A percentile compares a stretch with the other conserved stretches of the same genome.
phyloP scores from a whole-genome alignment of 768 basidiomycete species.

The Pulveroboletus sp. region DNA sequence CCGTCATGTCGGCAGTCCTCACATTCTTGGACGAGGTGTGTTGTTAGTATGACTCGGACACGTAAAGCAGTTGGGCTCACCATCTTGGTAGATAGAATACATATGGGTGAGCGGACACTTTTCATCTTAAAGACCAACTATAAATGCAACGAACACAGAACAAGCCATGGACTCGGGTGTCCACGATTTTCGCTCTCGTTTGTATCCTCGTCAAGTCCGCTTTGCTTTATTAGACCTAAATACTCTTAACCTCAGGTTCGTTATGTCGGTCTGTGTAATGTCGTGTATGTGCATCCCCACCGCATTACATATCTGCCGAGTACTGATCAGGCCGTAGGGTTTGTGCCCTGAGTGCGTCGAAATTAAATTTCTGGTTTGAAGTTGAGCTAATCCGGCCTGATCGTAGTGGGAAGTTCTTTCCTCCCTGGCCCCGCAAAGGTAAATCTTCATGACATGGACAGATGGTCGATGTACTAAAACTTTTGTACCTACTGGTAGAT shows the following conservation, averaged over 20 bases:
- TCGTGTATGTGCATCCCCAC: not conserved
- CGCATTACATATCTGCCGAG: not conserved
- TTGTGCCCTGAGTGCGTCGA: not conserved
- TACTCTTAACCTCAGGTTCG: not conserved
- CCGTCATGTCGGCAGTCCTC: not conserved
- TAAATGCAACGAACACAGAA: not conserved
- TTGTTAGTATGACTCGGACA: not conserved
- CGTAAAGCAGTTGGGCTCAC: not conserved
- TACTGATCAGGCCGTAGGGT: not conserved
- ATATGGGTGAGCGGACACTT: not conserved
- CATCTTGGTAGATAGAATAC: not conserved
- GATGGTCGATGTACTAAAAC: too few species aligned
- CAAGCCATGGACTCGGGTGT: not conserved
- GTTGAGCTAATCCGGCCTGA: not conserved
- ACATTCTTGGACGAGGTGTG: not conserved
- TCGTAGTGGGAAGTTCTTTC: slow-evolving; percentile 10
- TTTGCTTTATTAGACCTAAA: too few species aligned
- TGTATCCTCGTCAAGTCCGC: too few species aligned
- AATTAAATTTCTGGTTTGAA: too few species aligned
- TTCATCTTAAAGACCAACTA: not conserved
- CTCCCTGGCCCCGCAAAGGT: slow-evolving; percentile 11
- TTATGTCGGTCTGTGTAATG: not conserved
- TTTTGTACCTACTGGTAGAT: not conserved
- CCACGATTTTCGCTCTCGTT: not conserved
- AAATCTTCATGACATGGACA: not conserved